Evolutionary conservation across 148 eudicot species (phyloP), one percentile per base, ranked within the genome.

Genomic region (Euryodendron excelsum): DNA sequence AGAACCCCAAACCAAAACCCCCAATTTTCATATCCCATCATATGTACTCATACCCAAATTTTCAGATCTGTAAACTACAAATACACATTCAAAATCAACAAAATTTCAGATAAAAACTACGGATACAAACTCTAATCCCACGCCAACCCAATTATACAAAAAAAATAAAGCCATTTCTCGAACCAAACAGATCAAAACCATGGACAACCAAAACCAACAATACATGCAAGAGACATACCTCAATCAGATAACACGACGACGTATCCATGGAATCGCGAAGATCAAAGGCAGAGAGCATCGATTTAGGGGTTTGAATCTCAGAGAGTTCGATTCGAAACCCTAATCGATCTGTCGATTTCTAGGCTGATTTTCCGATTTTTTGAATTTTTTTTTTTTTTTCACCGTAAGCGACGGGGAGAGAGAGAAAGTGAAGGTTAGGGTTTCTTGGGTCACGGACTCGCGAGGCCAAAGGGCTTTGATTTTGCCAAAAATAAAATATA

Each of bases 41-140:
- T 72, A 45, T 77, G 81, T 67, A 79, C 72, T 71, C 90, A 44
- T 31, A 82, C 66, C 83, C 75, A 48, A 64, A 30, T 65, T 84
- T 63, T 80, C 89, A 89, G 97, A 94, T 94, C 98, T 92, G 98
- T 71, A 67, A 27, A 82, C 65, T 73, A 82, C 76, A 74, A 83
- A 79, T 47, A 17, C 52, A 78, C 71, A 77, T 59, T 12, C 41
- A 76, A 56, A 82, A 67, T 44, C 48, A 80, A 48, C 72, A 12
- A 71, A 33, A 58, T 2, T 58, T 13, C 20, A 39, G 15, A 61
- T 23, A 61, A 23, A 1, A 18, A 41, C 47, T 13, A 41, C 17
- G 4, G 0, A 45, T 31, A 44, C 17, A 62, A 59, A 25, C 25
- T 63, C 39, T 11, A 39, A 27, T 30, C 68, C 58, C 74, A 50